Evolutionary conservation across 805 yeast species (phyloP), one percentile per base, ranked within the genome.

Genomic region (Brettanomyces anomalus): DNA sequence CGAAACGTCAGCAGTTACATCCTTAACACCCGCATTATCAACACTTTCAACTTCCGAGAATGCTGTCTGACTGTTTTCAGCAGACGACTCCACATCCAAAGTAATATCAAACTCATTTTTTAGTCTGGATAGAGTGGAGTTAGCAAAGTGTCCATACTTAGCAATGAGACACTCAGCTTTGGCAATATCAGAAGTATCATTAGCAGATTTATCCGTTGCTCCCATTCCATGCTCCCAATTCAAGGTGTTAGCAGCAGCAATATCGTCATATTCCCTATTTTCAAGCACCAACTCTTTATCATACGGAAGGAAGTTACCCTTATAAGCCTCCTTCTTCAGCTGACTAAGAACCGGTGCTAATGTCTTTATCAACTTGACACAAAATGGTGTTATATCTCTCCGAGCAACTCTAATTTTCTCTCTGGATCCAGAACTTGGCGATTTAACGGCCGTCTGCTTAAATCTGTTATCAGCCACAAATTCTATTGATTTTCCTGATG

Each of bases 361-460:
- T 2, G 42, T 49, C 4, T 46, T 40, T 4, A 63, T 36, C 3
- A 65, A 36, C 19, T 60, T 58, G n/a, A 45, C 45, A 34, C 63
- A 59, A 37, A 50, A 52, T 3, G 70, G 68, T 5, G 70, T 56
- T 4, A 74, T 65, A 47, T 74, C 79, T 39, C 74, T 60, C 47
- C 74, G 61, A 2, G 78, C 77, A 40, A 74, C 74, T 41, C 64
- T 67, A 0, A 62, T 41, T 43, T 71, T 70, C 21, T 59, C 64
- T 17, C 64, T 53, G 1, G 49, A 42, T 1, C 65, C 55, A 6
- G 64, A 48, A 6, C 48, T 47, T 2, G 53, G 53, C 2, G 46
- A 31, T 14, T 44, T 46, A 8, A n/a, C 7, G 13, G 2, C n/a
- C 8, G n/a, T 35, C 34, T 45, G 30, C 39, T n/a, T 39, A 44